Evolutionary conservation across 2,329 filamentous ascomycete genomes (phyloP).

Genomic region (Pseudocercospora musae): DNA sequence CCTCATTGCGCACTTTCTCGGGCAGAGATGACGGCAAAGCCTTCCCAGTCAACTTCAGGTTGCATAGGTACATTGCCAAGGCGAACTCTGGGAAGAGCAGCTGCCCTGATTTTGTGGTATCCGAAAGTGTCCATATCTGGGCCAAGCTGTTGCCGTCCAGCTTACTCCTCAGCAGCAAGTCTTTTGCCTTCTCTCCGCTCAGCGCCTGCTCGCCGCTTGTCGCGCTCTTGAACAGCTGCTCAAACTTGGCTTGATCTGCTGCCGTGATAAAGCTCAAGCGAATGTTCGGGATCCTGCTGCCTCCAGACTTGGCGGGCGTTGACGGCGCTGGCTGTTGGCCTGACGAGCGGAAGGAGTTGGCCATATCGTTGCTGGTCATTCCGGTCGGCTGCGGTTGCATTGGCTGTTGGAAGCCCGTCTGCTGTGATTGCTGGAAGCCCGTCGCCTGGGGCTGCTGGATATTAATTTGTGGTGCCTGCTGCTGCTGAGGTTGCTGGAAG

Average conservation of each 20-base stretch:
- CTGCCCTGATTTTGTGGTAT: constrained; percentile 94
- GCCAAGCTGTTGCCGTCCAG: constrained; percentile 83
- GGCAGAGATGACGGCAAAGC: constrained; percentile 70
- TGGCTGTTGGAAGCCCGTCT: constrained; percentile 44
- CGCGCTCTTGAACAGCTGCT: constrained; percentile 94
- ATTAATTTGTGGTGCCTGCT: constrained; percentile 40
- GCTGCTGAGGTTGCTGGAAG: constrained; percentile 42
- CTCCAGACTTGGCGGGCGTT: constrained; percentile 59
- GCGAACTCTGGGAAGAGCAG: constrained; percentile 97
- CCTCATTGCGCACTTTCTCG: constrained; percentile 88
- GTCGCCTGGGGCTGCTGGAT: constrained; percentile 35
- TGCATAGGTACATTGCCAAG: constrained; percentile 97
- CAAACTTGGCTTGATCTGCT: constrained; percentile 92
- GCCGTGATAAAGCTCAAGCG: constrained; percentile 94
- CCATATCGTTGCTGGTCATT: constrained; percentile 63
- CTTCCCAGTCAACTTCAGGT: constrained; percentile 85
- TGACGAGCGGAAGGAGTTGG: constrained; percentile 56
- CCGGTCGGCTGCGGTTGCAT: constrained; percentile 54
- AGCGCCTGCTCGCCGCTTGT: constrained; percentile 80
- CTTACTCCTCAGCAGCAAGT: constrained; percentile 83
- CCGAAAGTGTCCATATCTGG: constrained; percentile 91
- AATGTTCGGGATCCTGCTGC: constrained; percentile 86
- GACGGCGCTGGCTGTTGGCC: constrained; percentile 52
- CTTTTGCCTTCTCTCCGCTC: constrained; percentile 86
- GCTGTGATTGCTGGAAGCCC: constrained; percentile 40